Conservation (phyloP, 2,329 filamentous ascomycete genomes). For the Didymella keratinophila region DNA sequence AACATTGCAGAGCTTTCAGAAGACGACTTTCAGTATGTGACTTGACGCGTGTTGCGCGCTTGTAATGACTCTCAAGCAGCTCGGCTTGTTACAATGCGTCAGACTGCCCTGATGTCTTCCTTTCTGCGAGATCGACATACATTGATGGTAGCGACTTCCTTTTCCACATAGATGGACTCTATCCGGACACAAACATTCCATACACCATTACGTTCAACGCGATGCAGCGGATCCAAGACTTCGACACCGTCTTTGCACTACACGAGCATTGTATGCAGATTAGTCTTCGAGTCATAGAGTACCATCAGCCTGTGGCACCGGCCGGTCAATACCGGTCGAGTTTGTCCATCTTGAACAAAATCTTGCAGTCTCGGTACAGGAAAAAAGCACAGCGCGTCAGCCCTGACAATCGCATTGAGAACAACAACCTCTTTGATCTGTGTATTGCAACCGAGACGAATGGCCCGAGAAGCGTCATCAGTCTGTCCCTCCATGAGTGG, state of each 20-base stretch:
- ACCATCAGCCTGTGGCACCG: not conserved
- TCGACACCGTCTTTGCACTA: conserved; percentile 34
- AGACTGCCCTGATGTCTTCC: conserved; percentile 21
- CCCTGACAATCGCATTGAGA: not conserved
- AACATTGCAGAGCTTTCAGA: conserved; percentile 11
- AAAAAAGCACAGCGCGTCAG: not conserved
- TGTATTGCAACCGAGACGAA: conserved; percentile 17
- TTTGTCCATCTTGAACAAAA: conserved; percentile 19
- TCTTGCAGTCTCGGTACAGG: conserved; percentile 26
- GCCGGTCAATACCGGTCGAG: conserved; percentile 3
- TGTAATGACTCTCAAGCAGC: not conserved
- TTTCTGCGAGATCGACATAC: conserved; percentile 31
- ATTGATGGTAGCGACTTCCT: conserved; percentile 22
- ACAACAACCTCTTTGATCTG: conserved; percentile 33
- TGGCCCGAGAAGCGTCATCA: conserved; percentile 32
- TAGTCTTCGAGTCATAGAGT: conserved; percentile 28
- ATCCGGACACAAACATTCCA: conserved; percentile 16
- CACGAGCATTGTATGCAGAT: conserved; percentile 37
- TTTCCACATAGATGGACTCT: conserved; percentile 26
- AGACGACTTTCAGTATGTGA: conserved; percentile 17
- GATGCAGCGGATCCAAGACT: conserved; percentile 18
- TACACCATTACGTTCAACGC: conserved; percentile 24
- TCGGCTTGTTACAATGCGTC: conserved; percentile 23
- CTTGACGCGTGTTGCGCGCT: not conserved
- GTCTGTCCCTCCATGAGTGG: conserved; percentile 32